phyloP scores from a whole-genome alignment of 305 asterid species.

The Euphrasia arctica region DNA sequence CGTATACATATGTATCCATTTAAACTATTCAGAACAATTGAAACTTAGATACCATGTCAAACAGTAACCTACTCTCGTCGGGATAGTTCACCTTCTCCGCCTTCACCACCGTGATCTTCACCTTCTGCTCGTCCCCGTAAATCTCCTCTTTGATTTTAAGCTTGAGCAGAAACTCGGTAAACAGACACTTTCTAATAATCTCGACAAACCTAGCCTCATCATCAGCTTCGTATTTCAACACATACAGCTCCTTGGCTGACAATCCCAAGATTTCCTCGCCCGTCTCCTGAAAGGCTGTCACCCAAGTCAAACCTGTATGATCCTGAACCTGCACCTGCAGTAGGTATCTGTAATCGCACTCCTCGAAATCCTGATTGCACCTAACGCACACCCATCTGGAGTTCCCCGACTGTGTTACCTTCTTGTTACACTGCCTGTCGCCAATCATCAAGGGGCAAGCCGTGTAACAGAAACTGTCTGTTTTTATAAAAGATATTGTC shows the following conservation, averaged over 20 bases:
- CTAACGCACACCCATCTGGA: slow-evolving; percentile 83
- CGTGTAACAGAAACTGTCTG: slow-evolving; percentile 78
- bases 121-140: slow-evolving; percentile 82
- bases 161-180: slow-evolving; percentile 58
- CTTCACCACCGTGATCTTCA: slow-evolving; percentile 76
- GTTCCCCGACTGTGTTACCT: slow-evolving; percentile 67
- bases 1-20: slow-evolving; percentile 19
- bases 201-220: slow-evolving; percentile 59
- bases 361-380: slow-evolving; percentile 84
- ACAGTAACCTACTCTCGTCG: slow-evolving; percentile 54
- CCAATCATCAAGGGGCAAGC: slow-evolving; percentile 98
- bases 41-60: slow-evolving; percentile 45
- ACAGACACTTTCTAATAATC: slow-evolving; percentile 52
- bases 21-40: slow-evolving; percentile 21
- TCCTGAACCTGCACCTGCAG: slow-evolving; percentile 92
- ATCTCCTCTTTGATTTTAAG: slow-evolving; percentile 86
- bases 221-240: slow-evolving; percentile 47
- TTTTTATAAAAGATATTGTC: slow-evolving; percentile 70
- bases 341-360: slow-evolving; percentile 85
- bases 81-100: slow-evolving; percentile 75
- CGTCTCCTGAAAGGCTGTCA: slow-evolving; percentile 92
- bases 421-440: slow-evolving; percentile 88
- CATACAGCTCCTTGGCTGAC: slow-evolving; percentile 79
- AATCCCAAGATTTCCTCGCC: slow-evolving; percentile 85
- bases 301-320: slow-evolving; percentile 87